Evolutionary conservation across 108 stramenopile genomes (phyloP), one percentile per base, ranked within the genome.

Genomic region (Skeletonema tropicum): DNA sequence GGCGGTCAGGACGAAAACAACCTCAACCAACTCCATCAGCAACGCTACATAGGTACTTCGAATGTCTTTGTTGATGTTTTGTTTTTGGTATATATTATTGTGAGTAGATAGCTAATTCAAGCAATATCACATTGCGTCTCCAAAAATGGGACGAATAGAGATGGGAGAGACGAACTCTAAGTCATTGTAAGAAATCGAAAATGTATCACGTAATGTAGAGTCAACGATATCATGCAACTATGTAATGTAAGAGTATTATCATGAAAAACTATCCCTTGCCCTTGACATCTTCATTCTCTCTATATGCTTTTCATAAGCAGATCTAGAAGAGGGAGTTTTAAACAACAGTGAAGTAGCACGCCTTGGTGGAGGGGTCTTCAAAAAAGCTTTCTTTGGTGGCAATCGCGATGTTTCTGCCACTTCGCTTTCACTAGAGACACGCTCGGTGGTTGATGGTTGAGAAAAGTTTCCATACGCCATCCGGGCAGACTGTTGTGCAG

Each of bases 231-330:
- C n/a, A 29, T n/a, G n/a, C n/a, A n/a, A n/a, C n/a, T 45, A n/a
- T 45, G 2, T 29, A 1, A 29, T 13, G 15, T 45, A 45, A 4
- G 3, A 45, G n/a, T 45, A 15, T 45, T 45, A n/a, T n/a, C 15
- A 55, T 55, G 52, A 55, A 55, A 10, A 7, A 4, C 21, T 7
- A 19, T 10, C 25, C 52, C 52, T 17, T 49, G 48, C 19, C 48
- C 48, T 7, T 55, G 52, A 21, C 2, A 4, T 55, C 21, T 23
- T 19, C 23, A 55, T 55, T 9, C 52, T 55, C 21, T 55, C 23
- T 23, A 55, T 11, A 10, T 55, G 52, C 23, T 55, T 55, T 55
- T 55, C 52, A 55, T 55, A 55, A 55, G 52, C 52, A 23, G 52
- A 55, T 17, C 9, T 55, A 21, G 52, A 55, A 9, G 52, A 55